Conservation (phyloP, 2,329 filamentous ascomycete genomes). For the Epichloe uncinata region DNA sequence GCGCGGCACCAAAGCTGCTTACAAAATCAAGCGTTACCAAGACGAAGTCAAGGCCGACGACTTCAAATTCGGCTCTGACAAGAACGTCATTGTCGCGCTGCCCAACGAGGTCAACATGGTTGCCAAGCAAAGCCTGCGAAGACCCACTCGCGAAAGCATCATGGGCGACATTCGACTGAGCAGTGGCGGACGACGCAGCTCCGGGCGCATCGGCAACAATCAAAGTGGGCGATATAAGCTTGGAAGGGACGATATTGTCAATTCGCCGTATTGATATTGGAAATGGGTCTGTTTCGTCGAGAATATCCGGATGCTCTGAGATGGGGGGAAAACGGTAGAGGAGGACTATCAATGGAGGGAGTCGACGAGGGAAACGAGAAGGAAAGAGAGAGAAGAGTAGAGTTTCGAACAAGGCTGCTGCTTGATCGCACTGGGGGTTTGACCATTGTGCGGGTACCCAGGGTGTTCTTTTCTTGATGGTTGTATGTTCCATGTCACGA, state of each 20-base stretch:
- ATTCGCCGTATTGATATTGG: conserved; percentile 42
- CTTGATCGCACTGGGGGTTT: no score
- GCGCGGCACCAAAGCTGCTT: conserved; percentile 68
- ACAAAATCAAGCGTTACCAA: conserved; percentile 90
- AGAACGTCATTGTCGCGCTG: conserved; percentile 93
- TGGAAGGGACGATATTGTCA: conserved; percentile 71
- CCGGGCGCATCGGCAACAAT: conserved; percentile 37
- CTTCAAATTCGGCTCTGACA: conserved; percentile 93
- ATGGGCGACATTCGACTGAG: conserved; percentile 42
- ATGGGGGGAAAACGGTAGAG: background rate
- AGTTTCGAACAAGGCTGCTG: no score
- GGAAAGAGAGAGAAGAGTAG: no score
- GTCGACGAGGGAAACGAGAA: no score
- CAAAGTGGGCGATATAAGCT: conserved; percentile 57
- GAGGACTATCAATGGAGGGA: no score
- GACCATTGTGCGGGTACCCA: no score
- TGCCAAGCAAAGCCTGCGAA: conserved; percentile 68
- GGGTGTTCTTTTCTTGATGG: no score
- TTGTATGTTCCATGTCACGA: no score
- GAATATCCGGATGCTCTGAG: background rate
- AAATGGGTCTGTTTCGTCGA: no score
- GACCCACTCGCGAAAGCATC: conserved; percentile 88
- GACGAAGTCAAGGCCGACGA: conserved; percentile 97
- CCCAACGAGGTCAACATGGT: conserved; percentile 99
- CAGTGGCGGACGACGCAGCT: conserved; percentile 34